Base-by-base conservation (phyloP, 768 basidiomycete species). In the Thelephora ganbajun region DNA sequence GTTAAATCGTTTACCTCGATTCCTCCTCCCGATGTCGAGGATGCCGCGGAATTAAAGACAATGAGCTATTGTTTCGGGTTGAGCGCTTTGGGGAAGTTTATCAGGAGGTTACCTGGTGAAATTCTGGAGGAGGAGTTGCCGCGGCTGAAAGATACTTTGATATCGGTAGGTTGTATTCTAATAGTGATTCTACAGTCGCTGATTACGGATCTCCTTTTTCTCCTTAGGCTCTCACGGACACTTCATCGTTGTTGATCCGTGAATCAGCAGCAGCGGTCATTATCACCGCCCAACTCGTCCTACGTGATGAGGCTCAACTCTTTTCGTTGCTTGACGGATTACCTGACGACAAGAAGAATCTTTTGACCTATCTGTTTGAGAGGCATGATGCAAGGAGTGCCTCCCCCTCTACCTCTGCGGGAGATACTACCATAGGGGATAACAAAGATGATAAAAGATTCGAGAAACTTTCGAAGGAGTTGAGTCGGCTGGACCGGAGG, bases 331-430 rank as follows among this genome's bases (percentile, higher is more conserved):
- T 92, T 41, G 84, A 87, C 49, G 84, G 83, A 5, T 69, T 92
- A 36, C 78, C 85, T n/a, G 83, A 88, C 51, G 86, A 87, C 56
- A 88, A 91, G 71, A 90, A 89, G 70, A 90, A 92, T 58, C 68
- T 91, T 14, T 67, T 92, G 44, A 88, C 89, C 1, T 92, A 92
- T 54, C 68, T 89, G 48, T 92, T 92, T 53, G 88, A 90, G 61
- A 91, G 90, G 61, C 84, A 90, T 56, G 80, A 80, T 30, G 83
- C 74, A 9, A 70, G 88, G 18, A 83, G 76, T 30, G 48, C 59
- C 18, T 55, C 50, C 9, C 9, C 39, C 16, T 5, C 18, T 14
- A 22, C 4, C 9, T 9, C 16, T 41, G 16, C 39, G 16, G 39
- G 14, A 22, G 30, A 42, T 35, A 2, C 33, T 43, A 26, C 41